A percentile compares a stretch with the other conserved stretches of the same genome.
These are phyloP conservation scores for Pisolithus sp. DNA, from an alignment of 768 basidiomycete genomes.

Conservation along the genomic window DNA sequence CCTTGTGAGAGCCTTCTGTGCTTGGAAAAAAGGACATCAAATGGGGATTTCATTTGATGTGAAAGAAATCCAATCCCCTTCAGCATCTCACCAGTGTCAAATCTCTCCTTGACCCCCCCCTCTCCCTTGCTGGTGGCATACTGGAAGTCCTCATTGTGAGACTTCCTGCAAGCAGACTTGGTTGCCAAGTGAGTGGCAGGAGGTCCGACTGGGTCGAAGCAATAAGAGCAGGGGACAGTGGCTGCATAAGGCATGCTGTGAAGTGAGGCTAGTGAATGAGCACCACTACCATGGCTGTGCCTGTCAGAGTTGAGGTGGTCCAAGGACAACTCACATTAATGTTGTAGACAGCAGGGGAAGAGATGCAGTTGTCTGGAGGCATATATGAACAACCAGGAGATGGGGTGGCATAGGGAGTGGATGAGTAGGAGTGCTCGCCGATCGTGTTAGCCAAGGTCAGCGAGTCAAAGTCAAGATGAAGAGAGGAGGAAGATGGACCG, in stretches of 20 bases:
- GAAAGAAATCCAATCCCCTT: slow-evolving; percentile 15
- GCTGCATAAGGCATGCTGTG: slow-evolving; percentile 50
- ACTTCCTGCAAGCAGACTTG: slow-evolving; percentile 40
- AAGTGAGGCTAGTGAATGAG: slow-evolving; percentile 43
- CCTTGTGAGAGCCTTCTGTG: slow-evolving; percentile 17
- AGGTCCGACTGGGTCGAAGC: slow-evolving; percentile 66
- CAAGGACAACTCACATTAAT: slow-evolving; percentile 58
- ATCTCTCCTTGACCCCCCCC: slow-evolving; percentile 1
- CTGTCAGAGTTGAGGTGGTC: slow-evolving; percentile 60
- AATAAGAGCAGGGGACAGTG: slow-evolving; percentile 61
- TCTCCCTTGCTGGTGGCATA: slow-evolving; percentile 2
- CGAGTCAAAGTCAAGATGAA: slow-evolving; percentile 57
- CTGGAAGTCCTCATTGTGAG: slow-evolving; percentile 15
- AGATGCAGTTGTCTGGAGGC: slow-evolving; percentile 59
- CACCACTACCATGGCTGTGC: slow-evolving; percentile 66
- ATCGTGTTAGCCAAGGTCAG: slow-evolving; percentile 52
- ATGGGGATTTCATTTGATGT: slow-evolving; percentile 21
- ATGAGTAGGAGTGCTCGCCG: slow-evolving; percentile 53
- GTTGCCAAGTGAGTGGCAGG: slow-evolving; percentile 48
- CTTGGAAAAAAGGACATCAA: slow-evolving; percentile 6
- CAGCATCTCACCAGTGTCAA: neutral
- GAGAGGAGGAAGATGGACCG: slow-evolving; percentile 43
- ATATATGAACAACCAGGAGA: slow-evolving; percentile 59
- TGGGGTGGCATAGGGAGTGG: slow-evolving; percentile 47
- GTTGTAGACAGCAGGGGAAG: slow-evolving; percentile 69